Conservation (phyloP, 495 filamentous ascomycete species). For the Aspergillus biplanus region DNA sequence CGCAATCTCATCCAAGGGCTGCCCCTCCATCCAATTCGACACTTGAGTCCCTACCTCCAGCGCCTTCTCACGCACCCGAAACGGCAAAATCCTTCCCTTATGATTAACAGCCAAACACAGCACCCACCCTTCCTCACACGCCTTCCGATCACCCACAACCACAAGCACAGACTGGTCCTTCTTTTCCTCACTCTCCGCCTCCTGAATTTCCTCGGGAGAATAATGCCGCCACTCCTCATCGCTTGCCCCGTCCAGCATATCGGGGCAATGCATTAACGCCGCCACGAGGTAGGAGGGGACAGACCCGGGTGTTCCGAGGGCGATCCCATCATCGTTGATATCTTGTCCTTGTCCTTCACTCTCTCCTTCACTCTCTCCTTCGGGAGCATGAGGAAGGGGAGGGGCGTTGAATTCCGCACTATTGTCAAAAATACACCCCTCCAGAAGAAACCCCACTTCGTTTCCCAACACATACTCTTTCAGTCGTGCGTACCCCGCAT, state of each 20-base stretch:
- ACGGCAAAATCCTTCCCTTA: slow-evolving; percentile 21
- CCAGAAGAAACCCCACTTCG: background rate
- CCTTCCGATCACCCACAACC: slow-evolving; percentile 25
- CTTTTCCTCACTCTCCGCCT: slow-evolving; percentile 1
- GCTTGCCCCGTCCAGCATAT: slow-evolving; percentile 18
- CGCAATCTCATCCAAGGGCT: slow-evolving; percentile 18
- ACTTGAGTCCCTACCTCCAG: background rate
- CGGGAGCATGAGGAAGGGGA: background rate
- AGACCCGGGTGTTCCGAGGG: slow-evolving; percentile 9
- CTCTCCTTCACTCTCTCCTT: background rate
- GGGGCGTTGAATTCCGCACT: slow-evolving; percentile 6
- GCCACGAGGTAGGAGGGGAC: slow-evolving; percentile 18
- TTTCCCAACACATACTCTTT: background rate
- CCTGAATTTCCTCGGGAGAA: background rate
- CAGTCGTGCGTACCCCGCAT: slow-evolving; percentile 13
- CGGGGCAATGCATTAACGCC: slow-evolving; percentile 25
- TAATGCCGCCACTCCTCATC: slow-evolving; percentile 7
- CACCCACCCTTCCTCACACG: slow-evolving; percentile 27
- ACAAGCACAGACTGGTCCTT: slow-evolving; percentile 16
- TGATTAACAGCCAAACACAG: slow-evolving; percentile 22
- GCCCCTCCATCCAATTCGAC: slow-evolving; percentile 17
- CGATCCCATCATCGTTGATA: slow-evolving; percentile 6
- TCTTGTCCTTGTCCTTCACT: no score
- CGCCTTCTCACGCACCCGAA: slow-evolving; percentile 18
- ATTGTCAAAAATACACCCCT: slow-evolving; percentile 18